Evolutionary conservation across 306 rosid species (phyloP).

Genomic region (Cucurbita maxima): DNA sequence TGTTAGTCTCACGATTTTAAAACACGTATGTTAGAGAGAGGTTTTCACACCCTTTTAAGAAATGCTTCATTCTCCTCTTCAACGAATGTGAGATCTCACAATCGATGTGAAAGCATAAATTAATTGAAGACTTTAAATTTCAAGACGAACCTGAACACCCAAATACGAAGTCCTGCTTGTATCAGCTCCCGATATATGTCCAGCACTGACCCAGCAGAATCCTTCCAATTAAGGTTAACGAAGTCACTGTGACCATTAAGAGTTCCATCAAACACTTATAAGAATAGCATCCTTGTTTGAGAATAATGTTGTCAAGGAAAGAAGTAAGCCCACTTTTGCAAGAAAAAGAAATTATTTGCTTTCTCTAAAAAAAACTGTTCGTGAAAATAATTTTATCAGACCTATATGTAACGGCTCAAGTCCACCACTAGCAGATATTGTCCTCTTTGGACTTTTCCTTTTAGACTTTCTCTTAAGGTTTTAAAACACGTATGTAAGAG

Average conservation of each 20-base stretch:
- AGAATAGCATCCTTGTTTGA: neutral
- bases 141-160: conserved; percentile 68
- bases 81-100: no score
- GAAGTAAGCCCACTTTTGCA: neutral
- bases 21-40: no score
- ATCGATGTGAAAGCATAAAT: neutral
- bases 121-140: neutral
- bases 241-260: conserved; percentile 16
- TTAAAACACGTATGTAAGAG: no score
- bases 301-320: neutral
- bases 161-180: conserved; percentile 49
- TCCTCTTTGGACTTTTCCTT: no score
- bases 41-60: no score
- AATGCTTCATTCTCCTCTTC: no score
- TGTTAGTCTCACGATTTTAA: no score
- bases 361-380: neutral
- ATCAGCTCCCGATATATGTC: conserved; percentile 55
- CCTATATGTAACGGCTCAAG: no score
- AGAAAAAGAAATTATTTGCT: neutral
- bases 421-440: no score
- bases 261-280: neutral
- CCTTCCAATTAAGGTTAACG: conserved; percentile 40
- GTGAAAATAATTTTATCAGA: neutral
- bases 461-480: no score
- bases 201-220: conserved; percentile 62